Percentiles rank a stretch among this genome's conserved stretches.
Evolutionary conservation across 257 asterid genomes (phyloP).

Genomic region (Nicotiana noctiflora): DNA sequence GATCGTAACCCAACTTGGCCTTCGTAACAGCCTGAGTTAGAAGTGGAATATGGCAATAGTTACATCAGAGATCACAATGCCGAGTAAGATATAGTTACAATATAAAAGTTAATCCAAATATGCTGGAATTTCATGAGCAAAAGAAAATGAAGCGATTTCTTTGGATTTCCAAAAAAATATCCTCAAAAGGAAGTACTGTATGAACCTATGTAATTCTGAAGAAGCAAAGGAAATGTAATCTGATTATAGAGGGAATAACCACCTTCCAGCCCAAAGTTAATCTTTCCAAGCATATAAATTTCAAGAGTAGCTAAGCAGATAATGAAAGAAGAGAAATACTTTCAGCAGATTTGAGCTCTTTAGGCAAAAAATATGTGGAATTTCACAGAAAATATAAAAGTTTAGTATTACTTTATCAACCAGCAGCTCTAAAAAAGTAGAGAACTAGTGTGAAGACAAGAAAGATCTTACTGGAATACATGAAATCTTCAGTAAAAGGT

Average conservation of each 20-base stretch:
- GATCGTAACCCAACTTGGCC: conserved; percentile 96
- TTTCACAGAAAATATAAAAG: neutral
- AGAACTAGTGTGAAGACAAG: neutral
- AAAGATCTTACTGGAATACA: conserved; percentile 4
- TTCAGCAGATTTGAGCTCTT: neutral
- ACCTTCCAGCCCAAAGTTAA: neutral
- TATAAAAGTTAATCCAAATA: neutral
- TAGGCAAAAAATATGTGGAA: neutral
- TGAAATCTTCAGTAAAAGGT: neutral
- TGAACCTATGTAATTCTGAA: neutral
- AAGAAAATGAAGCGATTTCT: neutral
- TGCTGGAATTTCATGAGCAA: neutral
- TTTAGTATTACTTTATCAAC: neutral
- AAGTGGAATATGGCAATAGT: conserved; percentile 11
- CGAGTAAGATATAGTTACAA: neutral
- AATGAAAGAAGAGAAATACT: neutral
- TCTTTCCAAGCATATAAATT: neutral
- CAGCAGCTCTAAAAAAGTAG: neutral
- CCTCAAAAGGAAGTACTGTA: neutral
- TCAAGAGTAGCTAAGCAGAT: neutral
- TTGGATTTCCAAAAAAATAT: neutral
- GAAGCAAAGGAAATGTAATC: neutral
- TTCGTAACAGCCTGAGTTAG: conserved; percentile 82
- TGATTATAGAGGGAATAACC: neutral
- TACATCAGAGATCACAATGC: neutral